These are phyloP conservation scores for Colletotrichum sp. DNA, from an alignment of 2,329 filamentous ascomycete species.

Conservation along the genomic window DNA sequence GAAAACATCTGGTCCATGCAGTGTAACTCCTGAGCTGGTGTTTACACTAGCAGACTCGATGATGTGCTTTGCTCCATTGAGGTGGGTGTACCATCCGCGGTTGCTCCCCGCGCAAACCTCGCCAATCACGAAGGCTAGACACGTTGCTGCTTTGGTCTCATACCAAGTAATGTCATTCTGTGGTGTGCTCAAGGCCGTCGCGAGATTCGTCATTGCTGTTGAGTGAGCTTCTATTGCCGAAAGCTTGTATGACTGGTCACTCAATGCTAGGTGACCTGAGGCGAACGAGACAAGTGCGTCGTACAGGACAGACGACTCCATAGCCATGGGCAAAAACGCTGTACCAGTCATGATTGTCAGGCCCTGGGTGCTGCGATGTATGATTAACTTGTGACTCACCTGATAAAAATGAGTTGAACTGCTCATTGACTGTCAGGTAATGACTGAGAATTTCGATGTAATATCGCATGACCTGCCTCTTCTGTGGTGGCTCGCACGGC, in stretches of 20 bases:
- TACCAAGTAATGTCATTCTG: conserved; percentile 11
- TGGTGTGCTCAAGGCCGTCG: neutral
- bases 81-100: conserved; percentile 13
- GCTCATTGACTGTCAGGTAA: conserved; percentile 9
- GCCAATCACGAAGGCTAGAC: conserved; percentile 14
- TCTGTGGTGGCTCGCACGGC: neutral
- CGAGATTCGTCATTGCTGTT: conserved; percentile 8
- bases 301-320: conserved; percentile 20
- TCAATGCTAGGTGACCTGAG: conserved; percentile 15
- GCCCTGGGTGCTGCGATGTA: neutral
- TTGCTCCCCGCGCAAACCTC: conserved; percentile 11
- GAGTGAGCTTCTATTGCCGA: conserved; percentile 11
- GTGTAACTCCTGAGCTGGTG: neutral
- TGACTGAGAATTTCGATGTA: conserved; percentile 16
- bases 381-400: neutral
- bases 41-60: conserved; percentile 9
- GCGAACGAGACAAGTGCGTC: conserved; percentile 18
- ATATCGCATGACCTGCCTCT: conserved; percentile 13
- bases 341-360: fast-evolving
- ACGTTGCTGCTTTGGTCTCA: conserved; percentile 17
- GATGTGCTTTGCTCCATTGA: conserved; percentile 16
- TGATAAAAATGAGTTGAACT: conserved; percentile 15
- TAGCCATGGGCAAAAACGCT: conserved; percentile 23
- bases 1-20: conserved; percentile 15
- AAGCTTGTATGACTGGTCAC: neutral